These are phyloP conservation scores for Rubus idaeus DNA, from an alignment of 306 rosid genomes.

Conservation along the genomic window DNA sequence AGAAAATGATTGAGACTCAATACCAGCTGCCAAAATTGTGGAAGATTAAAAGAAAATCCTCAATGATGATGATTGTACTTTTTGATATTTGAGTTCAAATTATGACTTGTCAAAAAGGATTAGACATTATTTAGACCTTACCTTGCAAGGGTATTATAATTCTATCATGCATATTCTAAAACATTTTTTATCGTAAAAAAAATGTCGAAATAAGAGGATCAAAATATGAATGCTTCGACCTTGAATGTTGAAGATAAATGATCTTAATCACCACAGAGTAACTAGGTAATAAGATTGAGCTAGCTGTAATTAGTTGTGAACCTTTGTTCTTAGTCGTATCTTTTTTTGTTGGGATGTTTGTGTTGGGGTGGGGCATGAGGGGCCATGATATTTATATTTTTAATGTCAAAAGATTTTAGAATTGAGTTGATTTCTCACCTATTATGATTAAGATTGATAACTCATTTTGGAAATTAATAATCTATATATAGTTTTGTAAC, in stretches of 20 bases:
- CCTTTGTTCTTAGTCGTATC: not conserved
- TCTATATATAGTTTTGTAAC: not conserved
- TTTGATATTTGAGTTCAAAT: not conserved
- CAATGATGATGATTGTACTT: not conserved
- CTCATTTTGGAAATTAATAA: not conserved
- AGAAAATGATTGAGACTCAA: slow-evolving; percentile 21
- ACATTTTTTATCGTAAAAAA: not conserved
- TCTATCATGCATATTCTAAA: no score
- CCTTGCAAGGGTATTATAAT: not conserved
- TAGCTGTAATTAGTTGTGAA: no score
- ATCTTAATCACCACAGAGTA: no score
- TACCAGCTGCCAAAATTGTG: slow-evolving; percentile 11
- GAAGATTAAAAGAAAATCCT: not conserved
- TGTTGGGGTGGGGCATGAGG: not conserved
- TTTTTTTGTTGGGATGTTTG: slow-evolving; percentile 4
- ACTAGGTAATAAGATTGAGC: not conserved
- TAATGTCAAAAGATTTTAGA: not conserved
- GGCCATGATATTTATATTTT: not conserved
- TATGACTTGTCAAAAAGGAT: not conserved
- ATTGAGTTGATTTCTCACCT: slow-evolving; percentile 2
- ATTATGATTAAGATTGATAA: not conserved
- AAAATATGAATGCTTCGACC: no score
- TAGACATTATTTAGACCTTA: not conserved
- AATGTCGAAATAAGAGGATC: not conserved
- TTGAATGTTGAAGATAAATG: no score